phyloP scores from a whole-genome alignment of 1,139 yeast species.

The Suhomyces chickasaworum region DNA sequence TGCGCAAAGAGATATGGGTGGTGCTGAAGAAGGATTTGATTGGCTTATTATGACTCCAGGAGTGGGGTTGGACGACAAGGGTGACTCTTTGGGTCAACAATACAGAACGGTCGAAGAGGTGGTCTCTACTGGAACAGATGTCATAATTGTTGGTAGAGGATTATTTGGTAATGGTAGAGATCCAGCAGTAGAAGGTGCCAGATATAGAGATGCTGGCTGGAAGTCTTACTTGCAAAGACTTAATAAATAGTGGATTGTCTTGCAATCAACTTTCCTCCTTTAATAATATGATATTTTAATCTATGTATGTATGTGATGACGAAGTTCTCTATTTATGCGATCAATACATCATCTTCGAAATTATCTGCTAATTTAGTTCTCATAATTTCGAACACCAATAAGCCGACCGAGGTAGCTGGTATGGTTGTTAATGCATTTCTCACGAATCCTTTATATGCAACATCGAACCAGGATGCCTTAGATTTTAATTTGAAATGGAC shows the following conservation, averaged over 20 bases:
- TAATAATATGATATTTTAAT: not conserved
- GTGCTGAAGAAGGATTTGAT: conserved; percentile 80
- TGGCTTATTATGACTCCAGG: conserved; percentile 99
- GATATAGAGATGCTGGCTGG: conserved; percentile 96
- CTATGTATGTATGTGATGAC: not conserved
- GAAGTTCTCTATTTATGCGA: not conserved
- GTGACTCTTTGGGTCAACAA: conserved; percentile 97
- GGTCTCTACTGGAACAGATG: conserved; percentile 79
- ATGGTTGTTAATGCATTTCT: conserved; percentile 73
- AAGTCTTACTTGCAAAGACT: conserved; percentile 65
- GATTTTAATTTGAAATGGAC: conserved; percentile 56
- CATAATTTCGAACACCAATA: conserved; percentile 82
- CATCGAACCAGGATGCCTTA: conserved; percentile 56
- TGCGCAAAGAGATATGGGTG: conserved; percentile 89
- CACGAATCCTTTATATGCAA: conserved; percentile 78
- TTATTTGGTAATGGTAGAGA: conserved; percentile 95
- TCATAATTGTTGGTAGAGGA: conserved; percentile 97
- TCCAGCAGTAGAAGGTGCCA: conserved; percentile 79
- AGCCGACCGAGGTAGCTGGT: conserved; percentile 86
- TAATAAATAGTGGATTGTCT: conserved; percentile 9
- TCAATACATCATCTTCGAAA: conserved; percentile 25
- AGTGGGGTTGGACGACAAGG: conserved; percentile 95
- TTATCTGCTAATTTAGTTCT: conserved; percentile 50
- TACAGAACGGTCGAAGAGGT: conserved; percentile 91
- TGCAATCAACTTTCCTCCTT: not conserved